These are phyloP conservation scores for Plasmodium sp. DNA, from an alignment of 169 alveolate genomes.

Conservation along the genomic window DNA sequence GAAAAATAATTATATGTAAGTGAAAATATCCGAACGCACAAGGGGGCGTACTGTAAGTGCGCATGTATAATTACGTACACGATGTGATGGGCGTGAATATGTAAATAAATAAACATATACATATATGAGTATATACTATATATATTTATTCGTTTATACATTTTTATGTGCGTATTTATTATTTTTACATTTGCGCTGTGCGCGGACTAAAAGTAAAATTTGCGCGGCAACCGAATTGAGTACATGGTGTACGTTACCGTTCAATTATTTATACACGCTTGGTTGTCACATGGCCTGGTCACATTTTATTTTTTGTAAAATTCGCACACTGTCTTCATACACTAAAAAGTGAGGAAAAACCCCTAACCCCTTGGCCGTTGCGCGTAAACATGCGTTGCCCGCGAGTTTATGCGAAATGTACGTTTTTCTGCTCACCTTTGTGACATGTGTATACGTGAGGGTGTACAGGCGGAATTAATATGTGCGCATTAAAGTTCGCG, in stretches of 20 bases:
- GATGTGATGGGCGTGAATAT: background rate
- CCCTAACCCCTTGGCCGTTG: background rate
- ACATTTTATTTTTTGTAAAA: slow-evolving; percentile 16
- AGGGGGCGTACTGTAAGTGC: background rate
- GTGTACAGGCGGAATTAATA: background rate
- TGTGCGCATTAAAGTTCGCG: background rate
- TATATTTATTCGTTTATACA: background rate
- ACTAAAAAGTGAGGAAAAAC: background rate
- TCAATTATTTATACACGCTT: background rate
- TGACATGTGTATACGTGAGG: background rate
- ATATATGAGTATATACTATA: background rate
- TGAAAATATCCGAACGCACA: background rate
- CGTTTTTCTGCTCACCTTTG: background rate
- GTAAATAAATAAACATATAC: background rate
- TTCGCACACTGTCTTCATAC: slow-evolving; percentile 74
- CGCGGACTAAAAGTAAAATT: background rate
- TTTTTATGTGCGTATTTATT: background rate
- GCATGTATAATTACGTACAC: background rate
- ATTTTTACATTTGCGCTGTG: background rate
- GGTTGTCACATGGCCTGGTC: background rate
- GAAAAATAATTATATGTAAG: slow-evolving; percentile 8
- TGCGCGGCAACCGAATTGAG: background rate
- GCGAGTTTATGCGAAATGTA: background rate
- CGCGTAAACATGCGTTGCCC: slow-evolving; percentile 8
- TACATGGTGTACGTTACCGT: background rate